Evolutionary conservation across 768 basidiomycete species (phyloP), one percentile per base, ranked within the genome.

Genomic region (Amanita fuliginea): DNA sequence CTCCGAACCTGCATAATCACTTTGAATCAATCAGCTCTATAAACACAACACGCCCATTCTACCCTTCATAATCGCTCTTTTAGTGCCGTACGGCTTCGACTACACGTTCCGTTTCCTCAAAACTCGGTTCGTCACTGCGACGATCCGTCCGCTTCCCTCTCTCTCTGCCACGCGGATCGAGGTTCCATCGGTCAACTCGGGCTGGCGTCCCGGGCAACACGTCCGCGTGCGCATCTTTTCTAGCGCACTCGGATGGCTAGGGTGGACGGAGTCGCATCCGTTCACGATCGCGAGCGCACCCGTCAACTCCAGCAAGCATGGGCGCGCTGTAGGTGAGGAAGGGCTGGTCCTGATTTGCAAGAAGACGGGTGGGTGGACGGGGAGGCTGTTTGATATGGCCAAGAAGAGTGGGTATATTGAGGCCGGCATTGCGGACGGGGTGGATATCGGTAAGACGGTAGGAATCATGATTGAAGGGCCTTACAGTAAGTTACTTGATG

Each of bases 141-240:
- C 66, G 21, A 64, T 93, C 53, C 72, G 69, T 5, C 67, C 81
- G 1, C 62, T 89, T 9, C 77, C 83, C 1, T 78, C 78, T 51
- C 69, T 86, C 34, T 74, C 70, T 19, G 67, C 76, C 42, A 86
- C 85, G 2, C 75, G 76, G 46, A 62, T 91, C 34, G 76, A 82
- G 50, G 66, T 89, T 14, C 80, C 78, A 0, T 52, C 64, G 2
- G 51, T 89, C 52, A 81, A 76, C 53, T 62, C 74, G 2, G 90
- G 89, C 35, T 93, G 89, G 89, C 75, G 83, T 18, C 75, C 86
- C 1, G 87, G 90, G 0, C 91, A 93, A 59, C 87, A 92, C 57
- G 76, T 91, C 21, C 77, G 87, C n/a, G 51, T 94, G 2, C 74
- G 85, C 10, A 64, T 86, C 1, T 64, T 84, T 13, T 74, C 77